Base-by-base conservation (phyloP, 805 yeast species). In the Cyberlindnera veronae region DNA sequence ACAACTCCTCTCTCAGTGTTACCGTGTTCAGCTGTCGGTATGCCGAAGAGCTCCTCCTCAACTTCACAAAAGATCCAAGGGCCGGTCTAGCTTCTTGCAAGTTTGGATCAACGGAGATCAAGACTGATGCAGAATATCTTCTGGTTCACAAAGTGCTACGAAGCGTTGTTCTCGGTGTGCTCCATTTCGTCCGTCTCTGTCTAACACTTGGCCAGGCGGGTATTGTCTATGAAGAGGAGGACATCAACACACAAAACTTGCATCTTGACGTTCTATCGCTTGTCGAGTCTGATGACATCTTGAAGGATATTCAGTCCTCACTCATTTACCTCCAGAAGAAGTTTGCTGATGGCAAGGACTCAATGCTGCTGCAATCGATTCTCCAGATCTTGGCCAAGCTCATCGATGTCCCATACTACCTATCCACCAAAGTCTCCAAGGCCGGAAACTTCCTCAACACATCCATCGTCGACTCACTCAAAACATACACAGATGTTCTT, bases 11-110 rank as follows among this genome's bases (percentile, higher is more conserved):
- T 7, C 64, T 88, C 32, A 76, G 88, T n/a, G 84, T 81, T 17
- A 85, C 91, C 0, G 74, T 91, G 1, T 64, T 88, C 32, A 78
- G 95, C 47, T 84, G 90, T 54, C 65, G 85, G 16, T 82, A 81
- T 52, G 80, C 88, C 17, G 88, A 84, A 50, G 66, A 71, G 16
- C 50, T 81, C n/a, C 57, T 84, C 14, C 57, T 60, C 12, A 62
- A 65, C 31, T 74, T 70, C 41, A 60, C 62, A 3, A 50, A 50
- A 14, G 44, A 51, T n/a, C 53, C 54, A 14, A 21, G 18, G 3
- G 28, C 20, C 2, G 54, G 54, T 3, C 16, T 54, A 6, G 12
- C 14, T 4, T 34, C 38, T 10, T 48, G 53, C 29, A 21, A 29
- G 5, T 44, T 45, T 9, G 38, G 44, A 10, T 5, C 21, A 3